phyloP scores from a whole-genome alignment of 306 rosid genomes.

The Trifolium dubium region DNA sequence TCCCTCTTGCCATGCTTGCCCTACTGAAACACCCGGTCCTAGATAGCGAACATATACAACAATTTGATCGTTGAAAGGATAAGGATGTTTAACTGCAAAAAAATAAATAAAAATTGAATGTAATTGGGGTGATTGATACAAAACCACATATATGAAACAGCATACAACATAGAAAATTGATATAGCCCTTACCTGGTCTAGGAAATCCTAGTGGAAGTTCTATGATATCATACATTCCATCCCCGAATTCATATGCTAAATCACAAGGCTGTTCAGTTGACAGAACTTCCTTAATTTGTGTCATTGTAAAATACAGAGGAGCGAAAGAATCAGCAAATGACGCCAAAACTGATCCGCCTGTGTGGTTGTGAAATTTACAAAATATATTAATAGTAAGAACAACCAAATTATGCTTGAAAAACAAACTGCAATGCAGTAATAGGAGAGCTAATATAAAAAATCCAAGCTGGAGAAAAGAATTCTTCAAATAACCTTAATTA shows the following conservation, averaged over 20 bases:
- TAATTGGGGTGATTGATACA: neutral
- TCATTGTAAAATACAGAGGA: slow-evolving; percentile 76
- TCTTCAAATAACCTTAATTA: slow-evolving; percentile 29
- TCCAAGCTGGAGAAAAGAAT: slow-evolving; percentile 16
- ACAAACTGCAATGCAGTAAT: slow-evolving; percentile 21
- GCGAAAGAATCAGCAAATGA: slow-evolving; percentile 60
- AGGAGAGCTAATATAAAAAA: slow-evolving; percentile 9
- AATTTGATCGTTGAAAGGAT: slow-evolving; percentile 80
- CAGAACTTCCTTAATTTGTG: slow-evolving; percentile 77
- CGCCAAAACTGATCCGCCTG: slow-evolving; percentile 66
- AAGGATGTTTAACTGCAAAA: slow-evolving; percentile 72
- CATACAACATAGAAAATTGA: neutral
- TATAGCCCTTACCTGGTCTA: slow-evolving; percentile 53
- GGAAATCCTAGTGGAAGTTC: slow-evolving; percentile 84
- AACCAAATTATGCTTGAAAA: slow-evolving; percentile 29
- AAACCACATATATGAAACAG: neutral
- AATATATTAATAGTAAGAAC: slow-evolving; percentile 13
- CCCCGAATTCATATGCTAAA: slow-evolving; percentile 80
- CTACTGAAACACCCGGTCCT: slow-evolving; percentile 78
- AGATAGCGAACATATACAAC: slow-evolving; percentile 69
- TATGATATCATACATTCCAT: slow-evolving; percentile 66
- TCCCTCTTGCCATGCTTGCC: slow-evolving; percentile 98
- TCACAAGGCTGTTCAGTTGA: slow-evolving; percentile 94
- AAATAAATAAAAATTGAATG: slow-evolving; percentile 21
- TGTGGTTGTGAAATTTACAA: slow-evolving; percentile 40